Evolutionary conservation across 352 stramenopile species (phyloP).

Genomic region (Phytophthora constricta): DNA sequence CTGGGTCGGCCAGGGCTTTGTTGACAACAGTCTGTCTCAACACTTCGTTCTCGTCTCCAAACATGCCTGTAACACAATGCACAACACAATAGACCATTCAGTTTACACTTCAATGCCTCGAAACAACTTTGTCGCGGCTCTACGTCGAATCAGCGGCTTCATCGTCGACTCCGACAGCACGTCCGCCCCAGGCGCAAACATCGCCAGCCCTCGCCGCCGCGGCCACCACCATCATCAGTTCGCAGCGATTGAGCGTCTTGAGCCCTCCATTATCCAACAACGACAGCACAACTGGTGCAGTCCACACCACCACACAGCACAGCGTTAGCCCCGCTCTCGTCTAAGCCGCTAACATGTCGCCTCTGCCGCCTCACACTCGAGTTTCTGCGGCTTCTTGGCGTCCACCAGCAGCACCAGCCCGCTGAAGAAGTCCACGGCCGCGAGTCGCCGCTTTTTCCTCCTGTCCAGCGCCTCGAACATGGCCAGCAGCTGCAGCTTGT

Average conservation of each 20-base stretch:
- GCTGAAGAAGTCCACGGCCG: slow-evolving; percentile 67
- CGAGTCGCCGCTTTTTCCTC: slow-evolving; percentile 33
- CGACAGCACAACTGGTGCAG: slow-evolving; percentile 67
- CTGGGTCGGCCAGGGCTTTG: slow-evolving; percentile 66
- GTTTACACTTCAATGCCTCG: not conserved
- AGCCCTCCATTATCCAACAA: slow-evolving; percentile 67
- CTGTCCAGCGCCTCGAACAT: slow-evolving; percentile 53
- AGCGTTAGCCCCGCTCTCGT: not conserved
- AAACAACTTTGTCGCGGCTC: not conserved
- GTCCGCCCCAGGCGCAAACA: slow-evolving; percentile 54
- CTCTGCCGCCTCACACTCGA: slow-evolving; percentile 54
- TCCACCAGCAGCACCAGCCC: slow-evolving; percentile 63
- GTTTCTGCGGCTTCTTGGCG: slow-evolving; percentile 68
- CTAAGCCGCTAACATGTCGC: not conserved
- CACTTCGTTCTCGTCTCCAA: slow-evolving; percentile 53
- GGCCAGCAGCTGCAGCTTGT: slow-evolving; percentile 53
- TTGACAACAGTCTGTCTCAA: slow-evolving; percentile 49
- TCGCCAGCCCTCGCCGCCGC: slow-evolving; percentile 52
- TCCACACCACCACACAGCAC: not conserved
- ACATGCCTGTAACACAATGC: slow-evolving; percentile 38
- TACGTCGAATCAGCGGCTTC: slow-evolving; percentile 58
- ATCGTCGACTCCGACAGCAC: slow-evolving; percentile 39
- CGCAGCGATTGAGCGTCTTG: slow-evolving; percentile 66
- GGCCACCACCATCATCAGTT: slow-evolving; percentile 64
- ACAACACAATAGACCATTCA: not conserved